These are phyloP conservation scores for Flaveria brownii DNA, from an alignment of 129 eudicot genomes.

Conservation along the genomic window DNA sequence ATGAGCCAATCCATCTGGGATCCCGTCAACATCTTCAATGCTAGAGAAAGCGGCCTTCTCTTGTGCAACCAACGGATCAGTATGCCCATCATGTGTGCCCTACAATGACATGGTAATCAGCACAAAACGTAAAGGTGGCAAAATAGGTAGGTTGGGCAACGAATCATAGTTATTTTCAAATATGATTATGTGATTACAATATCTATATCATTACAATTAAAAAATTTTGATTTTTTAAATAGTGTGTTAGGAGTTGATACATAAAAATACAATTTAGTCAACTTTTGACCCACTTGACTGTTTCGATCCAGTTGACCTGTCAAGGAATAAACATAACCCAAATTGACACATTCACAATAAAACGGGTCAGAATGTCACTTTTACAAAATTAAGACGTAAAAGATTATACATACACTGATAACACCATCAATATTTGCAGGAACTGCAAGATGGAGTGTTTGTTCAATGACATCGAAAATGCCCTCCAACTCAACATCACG, in stretches of 20 bases:
- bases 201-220: neutral
- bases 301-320: neutral
- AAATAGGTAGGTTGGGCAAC: neutral
- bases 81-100: slow-evolving; percentile 46
- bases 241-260: neutral
- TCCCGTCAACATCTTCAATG: slow-evolving; percentile 53
- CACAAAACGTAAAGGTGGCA: neutral
- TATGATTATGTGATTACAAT: neutral
- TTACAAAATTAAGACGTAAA: neutral
- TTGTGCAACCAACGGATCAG: slow-evolving; percentile 34
- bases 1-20: slow-evolving; percentile 62
- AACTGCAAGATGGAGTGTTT: slow-evolving; percentile 51
- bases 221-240: neutral
- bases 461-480: slow-evolving; percentile 55
- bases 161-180: neutral
- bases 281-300: neutral
- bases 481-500: slow-evolving; percentile 61
- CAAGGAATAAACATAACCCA: neutral
- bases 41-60: slow-evolving; percentile 43
- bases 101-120: slow-evolving; percentile 14
- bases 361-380: slow-evolving; percentile 3
- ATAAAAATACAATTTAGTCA: neutral
- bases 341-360: neutral
- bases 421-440: slow-evolving; percentile 47
- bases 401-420: slow-evolving; percentile 43